Evolutionary conservation across 148 eudicot genomes (phyloP).

Genomic region (Spergularia marina): DNA sequence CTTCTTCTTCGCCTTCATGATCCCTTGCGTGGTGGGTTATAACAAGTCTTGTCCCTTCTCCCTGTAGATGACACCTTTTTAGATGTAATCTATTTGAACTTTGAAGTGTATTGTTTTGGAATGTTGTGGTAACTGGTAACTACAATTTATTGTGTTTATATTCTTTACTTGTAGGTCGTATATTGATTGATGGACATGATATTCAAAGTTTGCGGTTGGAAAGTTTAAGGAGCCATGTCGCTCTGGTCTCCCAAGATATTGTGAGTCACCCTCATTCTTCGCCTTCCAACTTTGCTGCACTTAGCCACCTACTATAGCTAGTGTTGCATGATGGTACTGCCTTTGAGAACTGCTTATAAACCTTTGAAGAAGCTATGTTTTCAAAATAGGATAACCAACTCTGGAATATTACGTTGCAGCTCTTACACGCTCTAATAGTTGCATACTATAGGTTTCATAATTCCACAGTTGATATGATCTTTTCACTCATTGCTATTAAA

Average conservation of each 20-base stretch:
- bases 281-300: not conserved
- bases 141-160: conserved; percentile 1
- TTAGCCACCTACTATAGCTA: not conserved
- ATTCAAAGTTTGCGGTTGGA: conserved; percentile 52
- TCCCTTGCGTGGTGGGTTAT: conserved; percentile 65
- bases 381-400: not conserved
- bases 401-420: too few species aligned
- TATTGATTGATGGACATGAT: conserved; percentile 62
- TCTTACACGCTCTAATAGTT: too few species aligned
- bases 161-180: conserved; percentile 47
- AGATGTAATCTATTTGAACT: conserved; percentile 3
- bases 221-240: conserved; percentile 83
- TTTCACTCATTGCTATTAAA: too few species aligned
- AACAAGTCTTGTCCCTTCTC: not conserved
- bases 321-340: not conserved
- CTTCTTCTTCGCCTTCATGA: conserved; percentile 96
- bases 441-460: too few species aligned
- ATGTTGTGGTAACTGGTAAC: conserved; percentile 9
- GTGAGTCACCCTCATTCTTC: conserved; percentile 44
- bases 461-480: too few species aligned
- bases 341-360: not conserved
- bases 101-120: conserved; percentile 3
- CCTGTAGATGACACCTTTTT: not conserved
- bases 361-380: not conserved
- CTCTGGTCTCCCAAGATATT: conserved; percentile 86